phyloP scores from a whole-genome alignment of 2,329 filamentous ascomycete genomes.

The Botrytis deweyae region DNA sequence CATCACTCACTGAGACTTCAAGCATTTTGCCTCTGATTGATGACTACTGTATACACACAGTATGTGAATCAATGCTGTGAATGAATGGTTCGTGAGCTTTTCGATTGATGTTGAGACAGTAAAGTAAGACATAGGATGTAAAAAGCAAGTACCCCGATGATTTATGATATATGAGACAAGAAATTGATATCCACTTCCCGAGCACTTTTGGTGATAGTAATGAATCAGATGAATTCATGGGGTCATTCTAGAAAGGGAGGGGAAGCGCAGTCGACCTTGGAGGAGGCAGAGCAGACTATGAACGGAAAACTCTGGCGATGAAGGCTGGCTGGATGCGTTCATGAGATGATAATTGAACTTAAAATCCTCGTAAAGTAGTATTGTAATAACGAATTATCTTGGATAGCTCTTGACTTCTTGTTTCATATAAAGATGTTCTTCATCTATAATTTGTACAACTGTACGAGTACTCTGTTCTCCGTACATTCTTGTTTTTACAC shows the following conservation, averaged over 20 bases:
- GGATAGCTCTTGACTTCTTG: not conserved
- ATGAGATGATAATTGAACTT: not conserved
- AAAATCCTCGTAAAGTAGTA: not conserved
- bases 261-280: not conserved
- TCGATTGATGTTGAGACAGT: not conserved
- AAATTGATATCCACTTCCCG: not conserved
- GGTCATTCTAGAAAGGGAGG: not conserved
- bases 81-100: not conserved
- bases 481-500: not conserved
- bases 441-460: not conserved
- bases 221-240: not conserved
- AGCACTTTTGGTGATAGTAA: not conserved
- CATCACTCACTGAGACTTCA: not conserved
- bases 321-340: not conserved
- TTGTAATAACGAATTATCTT: not conserved
- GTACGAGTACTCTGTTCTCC: not conserved
- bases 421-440: conserved; percentile 1
- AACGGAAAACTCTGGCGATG: not conserved
- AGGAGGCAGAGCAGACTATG: not conserved
- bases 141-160: not conserved
- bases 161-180: conserved; percentile 7
- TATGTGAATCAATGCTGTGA: not conserved
- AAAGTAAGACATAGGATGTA: not conserved
- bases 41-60: not conserved
- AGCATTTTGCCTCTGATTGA: not conserved